Base-by-base conservation (phyloP, 345 rosid genomes). In the Acer saccharum region DNA sequence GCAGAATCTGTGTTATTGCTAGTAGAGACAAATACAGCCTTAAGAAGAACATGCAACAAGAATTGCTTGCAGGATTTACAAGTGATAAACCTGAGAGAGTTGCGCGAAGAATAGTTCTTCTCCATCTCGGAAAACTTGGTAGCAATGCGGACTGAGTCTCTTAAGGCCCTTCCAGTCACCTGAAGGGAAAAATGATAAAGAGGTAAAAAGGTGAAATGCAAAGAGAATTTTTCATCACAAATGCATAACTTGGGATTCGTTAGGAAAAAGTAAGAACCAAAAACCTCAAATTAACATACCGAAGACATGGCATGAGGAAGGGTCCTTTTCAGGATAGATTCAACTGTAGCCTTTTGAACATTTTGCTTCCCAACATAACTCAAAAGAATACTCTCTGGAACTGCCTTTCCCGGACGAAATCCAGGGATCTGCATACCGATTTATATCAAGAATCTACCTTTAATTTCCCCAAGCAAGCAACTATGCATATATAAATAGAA, bases 261-360 rank as follows among this genome's bases (percentile, higher is more conserved):
- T 50, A 20, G 1, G 54, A 52, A 46, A 58, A 62, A 57, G 3
- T 3, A 65, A 18, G 35, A 66, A 78, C 57, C 16, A 10, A n/a
- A 73, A 66, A 29, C 71, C 67, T 43, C 55, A 62, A 2, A 17
- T 17, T 68, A 81, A 50, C 68, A 74, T 89, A 95, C 98, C 48
- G 90, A 87, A 66, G 93, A 83, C 97, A 95, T 84, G 77, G 99
- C 94, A 76, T 95, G 98, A 52, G 98, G 99, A 80, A 95, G 97
- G 65, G 99, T 95, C 87, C 98, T 89, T 86, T 93, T 85, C 88
- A 95, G 67, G 72, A 95, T 90, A 72, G 99, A 90, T 80, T 95
- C 99, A 74, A 93, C 87, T 1, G 92, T 86, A 68, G 99, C 99
- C 84, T 83, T 87, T 77, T 85, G 87, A 77, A 95, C 88, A 83